Percentiles rank a stretch among this genome's conserved stretches.
These are phyloP conservation scores for Skeletonema marinoi DNA, from an alignment of 108 stramenopile species.

Conservation along the genomic window DNA sequence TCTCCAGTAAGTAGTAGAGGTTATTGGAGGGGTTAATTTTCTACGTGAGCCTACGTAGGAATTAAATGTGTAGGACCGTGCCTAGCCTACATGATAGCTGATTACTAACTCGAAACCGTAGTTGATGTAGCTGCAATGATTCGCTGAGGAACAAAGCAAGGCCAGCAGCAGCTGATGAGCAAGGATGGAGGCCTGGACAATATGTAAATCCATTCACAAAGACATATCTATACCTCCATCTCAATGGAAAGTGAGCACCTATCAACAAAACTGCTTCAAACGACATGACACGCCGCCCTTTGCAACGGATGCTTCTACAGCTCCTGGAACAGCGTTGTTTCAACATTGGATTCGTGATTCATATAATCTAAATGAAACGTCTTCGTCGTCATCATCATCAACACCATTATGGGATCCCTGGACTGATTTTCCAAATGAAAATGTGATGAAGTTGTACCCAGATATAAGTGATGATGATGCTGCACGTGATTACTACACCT, in stretches of 20 bases:
- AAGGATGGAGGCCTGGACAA: not conserved
- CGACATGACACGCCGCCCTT: constrained; percentile 6
- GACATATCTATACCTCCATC: constrained; percentile 13
- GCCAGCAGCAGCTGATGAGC: not conserved
- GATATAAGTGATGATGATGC: constrained; percentile 31
- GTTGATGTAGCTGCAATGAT: not conserved
- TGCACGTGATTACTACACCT: constrained; percentile 36
- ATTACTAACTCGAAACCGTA: too few species aligned
- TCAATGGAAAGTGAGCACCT: constrained; percentile 7
- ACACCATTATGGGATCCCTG: constrained; percentile 13
- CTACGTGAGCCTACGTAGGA: too few species aligned
- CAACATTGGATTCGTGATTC: constrained; percentile 32
- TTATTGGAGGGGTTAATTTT: too few species aligned
- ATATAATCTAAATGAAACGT: not conserved
- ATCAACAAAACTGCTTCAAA: constrained; percentile 18
- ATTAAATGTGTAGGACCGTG: too few species aligned
- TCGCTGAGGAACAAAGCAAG: not conserved
- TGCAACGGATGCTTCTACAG: not conserved
- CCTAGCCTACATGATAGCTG: too few species aligned
- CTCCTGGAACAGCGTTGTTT: constrained; percentile 39
- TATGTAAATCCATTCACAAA: not conserved
- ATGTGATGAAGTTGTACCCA: constrained; percentile 26
- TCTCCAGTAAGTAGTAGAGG: too few species aligned
- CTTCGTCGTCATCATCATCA: not conserved
- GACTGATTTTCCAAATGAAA: constrained; percentile 32